Evolutionary conservation across 1,139 yeast genomes (phyloP), one percentile per base, ranked within the genome.

Genomic region (Sugiyamaella xylanicola): DNA sequence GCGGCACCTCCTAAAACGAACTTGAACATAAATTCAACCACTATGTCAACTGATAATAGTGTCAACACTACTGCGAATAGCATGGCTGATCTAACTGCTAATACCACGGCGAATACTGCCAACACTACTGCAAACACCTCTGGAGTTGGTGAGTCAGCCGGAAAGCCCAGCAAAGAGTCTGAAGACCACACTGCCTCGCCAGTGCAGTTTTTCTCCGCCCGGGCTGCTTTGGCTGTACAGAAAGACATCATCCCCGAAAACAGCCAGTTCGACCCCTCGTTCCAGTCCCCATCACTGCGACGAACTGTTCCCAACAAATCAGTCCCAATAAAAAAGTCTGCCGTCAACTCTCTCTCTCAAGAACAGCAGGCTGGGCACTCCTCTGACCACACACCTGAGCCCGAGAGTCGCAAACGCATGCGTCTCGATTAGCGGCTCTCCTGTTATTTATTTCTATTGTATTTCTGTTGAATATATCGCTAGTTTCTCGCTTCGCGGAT

Each of bases 281-380:
- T 76, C 59, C 74, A 77, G 2, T 76, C 85, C 1, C 81, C 82
- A 15, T 74, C 76, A 50, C 74, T 81, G 29, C 70, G 79, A 51
- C 74, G 83, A 36, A 81, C 83, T 0, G 70, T 83, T n/a, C 87
- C 83, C 15, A 74, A 74, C 15, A 79, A 74, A 58, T 82, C 87
- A 0, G 77, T 78, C 0, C 87, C 86, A 0, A 73, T 83, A 4
- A 54, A 59, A 43, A 11, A 57, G 39, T 39, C 60, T 1, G 56
- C 51, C 8, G 44, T 44, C 4, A 40, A 20, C 20, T 41, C 52
- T 11, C 45, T 25, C 45, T 42, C n/a, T 21, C 25, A 40, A 40
- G 15, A 16, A n/a, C n/a, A 40, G 17, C 29, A n/a, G 32, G 11
- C 35, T 21, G 16, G 8, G 9, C 22, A 3, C 46, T 7, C 46